Evolutionary conservation across 2,329 filamentous ascomycete genomes (phyloP).

Genomic region (Hymenoscyphus salicellus): DNA sequence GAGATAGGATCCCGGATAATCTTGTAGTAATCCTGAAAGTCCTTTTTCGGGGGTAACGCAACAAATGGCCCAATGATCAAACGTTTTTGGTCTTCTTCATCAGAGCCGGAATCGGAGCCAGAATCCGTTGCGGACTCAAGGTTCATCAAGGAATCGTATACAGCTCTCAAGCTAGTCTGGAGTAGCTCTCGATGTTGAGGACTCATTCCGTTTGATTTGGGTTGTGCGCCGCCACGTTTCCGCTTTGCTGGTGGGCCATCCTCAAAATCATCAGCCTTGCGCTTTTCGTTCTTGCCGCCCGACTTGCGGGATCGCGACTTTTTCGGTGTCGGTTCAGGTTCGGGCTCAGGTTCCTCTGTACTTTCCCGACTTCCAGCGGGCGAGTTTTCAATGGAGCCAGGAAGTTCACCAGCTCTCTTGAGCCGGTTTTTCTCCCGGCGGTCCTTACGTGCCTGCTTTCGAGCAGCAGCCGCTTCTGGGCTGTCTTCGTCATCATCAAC

Average conservation of each 20-base stretch:
- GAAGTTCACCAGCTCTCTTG: slow-evolving; percentile 47
- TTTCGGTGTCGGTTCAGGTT: slow-evolving; percentile 62
- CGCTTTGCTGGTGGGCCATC: slow-evolving; percentile 75
- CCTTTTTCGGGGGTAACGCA: slow-evolving; percentile 81
- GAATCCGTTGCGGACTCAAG: slow-evolving; percentile 73
- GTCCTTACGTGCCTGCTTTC: slow-evolving; percentile 82
- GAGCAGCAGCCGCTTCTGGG: slow-evolving; percentile 86
- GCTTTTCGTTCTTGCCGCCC: slow-evolving; percentile 67
- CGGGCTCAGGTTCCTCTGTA: slow-evolving; percentile 71
- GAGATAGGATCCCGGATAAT: slow-evolving; percentile 90
- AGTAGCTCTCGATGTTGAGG: slow-evolving; percentile 71
- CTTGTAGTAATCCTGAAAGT: slow-evolving; percentile 93
- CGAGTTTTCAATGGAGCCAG: slow-evolving; percentile 58
- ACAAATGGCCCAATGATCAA: slow-evolving; percentile 92
- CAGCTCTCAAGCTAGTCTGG: slow-evolving; percentile 71
- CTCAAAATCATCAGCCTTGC: slow-evolving; percentile 63
- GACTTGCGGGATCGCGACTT: slow-evolving; percentile 72
- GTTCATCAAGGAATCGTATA: slow-evolving; percentile 78
- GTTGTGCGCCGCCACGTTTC: slow-evolving; percentile 70
- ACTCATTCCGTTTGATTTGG: slow-evolving; percentile 48
- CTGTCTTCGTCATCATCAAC: slow-evolving; percentile 95
- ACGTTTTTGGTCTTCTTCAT: slow-evolving; percentile 60
- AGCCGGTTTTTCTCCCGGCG: slow-evolving; percentile 74
- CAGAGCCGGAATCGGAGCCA: slow-evolving; percentile 56
- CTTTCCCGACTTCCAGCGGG: slow-evolving; percentile 74